phyloP scores from a whole-genome alignment of 2,329 filamentous ascomycete genomes.

The Diaporthe vaccinii region DNA sequence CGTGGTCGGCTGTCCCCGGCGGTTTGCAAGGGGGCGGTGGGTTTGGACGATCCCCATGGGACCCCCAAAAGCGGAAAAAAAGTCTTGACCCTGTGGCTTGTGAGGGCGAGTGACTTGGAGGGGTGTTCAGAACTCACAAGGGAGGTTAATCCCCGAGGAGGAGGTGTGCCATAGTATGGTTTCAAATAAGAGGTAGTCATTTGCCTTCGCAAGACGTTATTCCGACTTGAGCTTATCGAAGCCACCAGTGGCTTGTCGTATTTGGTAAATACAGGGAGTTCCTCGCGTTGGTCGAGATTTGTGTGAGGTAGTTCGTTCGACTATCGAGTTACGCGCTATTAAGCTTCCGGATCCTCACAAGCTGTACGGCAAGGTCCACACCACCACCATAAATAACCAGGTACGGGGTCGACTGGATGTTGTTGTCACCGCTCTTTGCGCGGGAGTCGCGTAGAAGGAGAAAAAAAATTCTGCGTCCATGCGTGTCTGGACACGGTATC shows the following conservation, averaged over 20 bases:
- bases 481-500: slow-evolving; percentile 24
- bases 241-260: neutral
- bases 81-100: slow-evolving; percentile 7
- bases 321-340: slow-evolving; percentile 3
- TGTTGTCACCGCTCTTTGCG: slow-evolving; percentile 29
- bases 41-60: slow-evolving; percentile 9
- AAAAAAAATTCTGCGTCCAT: slow-evolving; percentile 8
- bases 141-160: neutral
- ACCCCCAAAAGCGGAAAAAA: slow-evolving; percentile 18
- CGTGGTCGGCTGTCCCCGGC: slow-evolving; percentile 34
- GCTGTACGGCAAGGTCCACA: slow-evolving; percentile 16
- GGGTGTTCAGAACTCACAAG: neutral
- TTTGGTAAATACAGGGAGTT: no score
- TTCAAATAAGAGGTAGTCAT: neutral
- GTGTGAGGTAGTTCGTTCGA: neutral
- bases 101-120: neutral
- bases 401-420: neutral
- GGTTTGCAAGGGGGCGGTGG: slow-evolving; percentile 33
- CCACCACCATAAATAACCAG: slow-evolving; percentile 17
- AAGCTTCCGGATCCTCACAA: slow-evolving; percentile 15
- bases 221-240: neutral
- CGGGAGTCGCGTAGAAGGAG: slow-evolving; percentile 5
- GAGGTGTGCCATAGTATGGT: neutral
- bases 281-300: neutral
- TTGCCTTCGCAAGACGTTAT: neutral